Conservation (phyloP, 768 basidiomycete genomes). For the Guyanaporus albipodus region DNA sequence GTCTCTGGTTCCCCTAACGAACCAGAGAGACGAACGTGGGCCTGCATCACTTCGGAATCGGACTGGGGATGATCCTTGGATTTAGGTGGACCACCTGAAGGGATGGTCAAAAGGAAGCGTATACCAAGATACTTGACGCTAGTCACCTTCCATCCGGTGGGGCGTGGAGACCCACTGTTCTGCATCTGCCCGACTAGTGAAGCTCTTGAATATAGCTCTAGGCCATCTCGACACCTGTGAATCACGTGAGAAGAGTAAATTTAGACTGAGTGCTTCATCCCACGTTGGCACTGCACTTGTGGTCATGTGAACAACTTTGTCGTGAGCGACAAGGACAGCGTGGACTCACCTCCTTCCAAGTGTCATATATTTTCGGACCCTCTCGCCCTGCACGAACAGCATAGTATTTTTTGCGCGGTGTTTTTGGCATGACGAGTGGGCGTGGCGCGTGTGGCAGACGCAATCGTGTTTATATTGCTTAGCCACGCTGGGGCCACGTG, state of each 20-base stretch:
- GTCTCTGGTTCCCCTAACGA: background rate
- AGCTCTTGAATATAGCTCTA: slow-evolving; percentile 50
- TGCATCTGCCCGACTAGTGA: slow-evolving; percentile 41
- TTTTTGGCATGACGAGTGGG: slow-evolving; percentile 26
- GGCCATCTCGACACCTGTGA: slow-evolving; percentile 52
- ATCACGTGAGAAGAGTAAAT: background rate
- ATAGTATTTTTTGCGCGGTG: slow-evolving; percentile 45
- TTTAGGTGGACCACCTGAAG: slow-evolving; percentile 4
- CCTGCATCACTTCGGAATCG: background rate
- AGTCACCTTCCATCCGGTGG: slow-evolving; percentile 15
- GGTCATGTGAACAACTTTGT: background rate
- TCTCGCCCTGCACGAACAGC: slow-evolving; percentile 57
- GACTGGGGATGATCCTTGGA: background rate
- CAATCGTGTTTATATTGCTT: too few relatives aligned
- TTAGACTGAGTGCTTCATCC: background rate
- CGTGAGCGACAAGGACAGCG: background rate
- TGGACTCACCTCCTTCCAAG: slow-evolving; percentile 56
- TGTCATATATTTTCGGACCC: slow-evolving; percentile 53
- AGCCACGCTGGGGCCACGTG: background rate
- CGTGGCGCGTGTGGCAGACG: too few relatives aligned
- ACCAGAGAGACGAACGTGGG: background rate
- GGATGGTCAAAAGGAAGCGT: background rate
- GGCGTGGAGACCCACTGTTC: slow-evolving; percentile 43
- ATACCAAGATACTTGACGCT: background rate
- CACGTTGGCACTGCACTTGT: slow-evolving; percentile 49